Percentiles rank a stretch among this genome's conserved stretches.
These are phyloP conservation scores for Tuber microsphaerosporum DNA, from an alignment of 495 filamentous ascomycete genomes.

Conservation along the genomic window DNA sequence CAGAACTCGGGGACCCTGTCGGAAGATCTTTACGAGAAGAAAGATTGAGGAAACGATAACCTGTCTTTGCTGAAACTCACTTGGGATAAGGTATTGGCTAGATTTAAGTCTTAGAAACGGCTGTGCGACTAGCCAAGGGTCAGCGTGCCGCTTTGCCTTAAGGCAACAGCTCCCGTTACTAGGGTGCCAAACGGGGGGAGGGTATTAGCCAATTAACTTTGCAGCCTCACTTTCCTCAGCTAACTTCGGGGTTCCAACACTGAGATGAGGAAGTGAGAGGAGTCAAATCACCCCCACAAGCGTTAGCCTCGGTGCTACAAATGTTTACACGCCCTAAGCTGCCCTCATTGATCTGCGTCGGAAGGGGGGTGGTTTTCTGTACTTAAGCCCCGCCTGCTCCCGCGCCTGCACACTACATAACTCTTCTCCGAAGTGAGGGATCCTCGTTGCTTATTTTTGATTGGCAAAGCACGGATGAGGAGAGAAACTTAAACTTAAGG, in stretches of 20 bases:
- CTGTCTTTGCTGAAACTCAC: neutral
- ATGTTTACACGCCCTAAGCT: neutral
- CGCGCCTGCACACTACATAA: neutral
- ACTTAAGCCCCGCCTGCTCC: slow-evolving; percentile 1
- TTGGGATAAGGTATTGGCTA: neutral
- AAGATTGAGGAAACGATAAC: neutral
- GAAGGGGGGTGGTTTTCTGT: neutral
- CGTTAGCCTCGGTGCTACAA: neutral
- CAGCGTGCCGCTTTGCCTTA: neutral
- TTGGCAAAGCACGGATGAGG: neutral
- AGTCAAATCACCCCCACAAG: neutral
- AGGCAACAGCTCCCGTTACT: neutral
- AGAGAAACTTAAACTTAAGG: neutral
- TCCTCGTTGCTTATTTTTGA: neutral
- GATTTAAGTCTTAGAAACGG: neutral
- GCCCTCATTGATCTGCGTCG: neutral
- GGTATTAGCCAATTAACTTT: neutral
- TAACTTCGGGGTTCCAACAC: neutral
- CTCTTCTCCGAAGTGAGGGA: neutral
- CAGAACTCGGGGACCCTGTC: neutral
- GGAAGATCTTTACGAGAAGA: neutral
- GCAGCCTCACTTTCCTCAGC: neutral
- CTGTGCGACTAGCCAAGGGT: neutral
- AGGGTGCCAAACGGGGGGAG: neutral
- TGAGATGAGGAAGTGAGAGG: neutral